Percentiles rank a stretch among this genome's conserved stretches.
Conservation (phyloP, 495 filamentous ascomycete genomes). For the Jackrogersella minutella region DNA sequence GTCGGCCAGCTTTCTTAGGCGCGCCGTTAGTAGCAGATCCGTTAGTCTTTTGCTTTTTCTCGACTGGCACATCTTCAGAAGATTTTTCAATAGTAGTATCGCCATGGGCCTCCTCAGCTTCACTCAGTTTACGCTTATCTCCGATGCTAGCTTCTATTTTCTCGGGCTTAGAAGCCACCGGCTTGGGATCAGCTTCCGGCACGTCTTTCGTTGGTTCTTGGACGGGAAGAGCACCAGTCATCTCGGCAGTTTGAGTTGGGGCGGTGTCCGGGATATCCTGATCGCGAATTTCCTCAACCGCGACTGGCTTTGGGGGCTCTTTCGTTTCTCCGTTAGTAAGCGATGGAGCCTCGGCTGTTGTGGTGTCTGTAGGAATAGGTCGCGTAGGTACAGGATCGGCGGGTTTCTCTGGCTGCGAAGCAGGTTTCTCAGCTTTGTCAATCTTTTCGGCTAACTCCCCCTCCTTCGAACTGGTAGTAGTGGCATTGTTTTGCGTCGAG, state of each 20-base stretch:
- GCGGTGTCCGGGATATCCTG: conserved; percentile 26
- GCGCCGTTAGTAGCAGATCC: conserved; percentile 35
- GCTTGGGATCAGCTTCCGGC: conserved; percentile 19
- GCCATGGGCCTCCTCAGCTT: conserved; percentile 32
- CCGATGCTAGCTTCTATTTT: conserved; percentile 18
- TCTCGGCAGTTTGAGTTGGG: conserved; percentile 22
- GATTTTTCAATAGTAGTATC: conserved; percentile 17
- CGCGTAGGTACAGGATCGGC: conserved; percentile 25
- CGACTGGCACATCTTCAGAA: conserved; percentile 27
- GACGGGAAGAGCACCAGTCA: conserved; percentile 22
- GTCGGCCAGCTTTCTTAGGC: conserved; percentile 47
- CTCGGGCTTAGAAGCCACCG: conserved; percentile 7
- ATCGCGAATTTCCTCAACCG: conserved; percentile 38
- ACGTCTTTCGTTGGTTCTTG: conserved; percentile 18
- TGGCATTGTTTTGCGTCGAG: conserved; percentile 24
- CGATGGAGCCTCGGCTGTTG: conserved; percentile 22
- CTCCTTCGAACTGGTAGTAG: conserved; percentile 25
- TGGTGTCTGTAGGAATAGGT: conserved; percentile 18
- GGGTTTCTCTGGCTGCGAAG: conserved; percentile 35
- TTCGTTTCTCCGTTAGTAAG: conserved; percentile 29
- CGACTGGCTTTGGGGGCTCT: conserved; percentile 35
- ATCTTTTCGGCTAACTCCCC: conserved; percentile 30
- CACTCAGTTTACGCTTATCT: conserved; percentile 45
- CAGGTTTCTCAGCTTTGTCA: conserved; percentile 21
- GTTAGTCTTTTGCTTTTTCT: conserved; percentile 50